Percentiles rank a stretch among this genome's conserved stretches.
Evolutionary conservation across 2,329 filamentous ascomycete species (phyloP).

Genomic region (Bipolaris bicolor): DNA sequence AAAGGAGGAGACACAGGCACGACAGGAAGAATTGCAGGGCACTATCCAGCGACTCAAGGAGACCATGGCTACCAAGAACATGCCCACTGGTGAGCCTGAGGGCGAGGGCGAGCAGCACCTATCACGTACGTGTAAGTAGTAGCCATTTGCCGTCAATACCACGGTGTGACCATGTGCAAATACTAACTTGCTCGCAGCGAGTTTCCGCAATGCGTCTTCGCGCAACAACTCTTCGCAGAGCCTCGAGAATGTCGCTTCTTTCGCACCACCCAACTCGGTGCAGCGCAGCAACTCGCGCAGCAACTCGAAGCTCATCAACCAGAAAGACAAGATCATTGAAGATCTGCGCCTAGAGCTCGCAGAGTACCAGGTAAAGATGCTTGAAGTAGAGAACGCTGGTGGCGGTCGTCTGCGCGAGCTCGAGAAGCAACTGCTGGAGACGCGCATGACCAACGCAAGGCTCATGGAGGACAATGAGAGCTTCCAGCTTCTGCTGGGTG

Average conservation of each 20-base stretch:
- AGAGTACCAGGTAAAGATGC: conserved; percentile 92
- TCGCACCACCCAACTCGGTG: conserved; percentile 83
- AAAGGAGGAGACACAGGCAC: conserved; percentile 82
- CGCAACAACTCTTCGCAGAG: conserved; percentile 63
- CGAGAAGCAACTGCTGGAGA: conserved; percentile 88
- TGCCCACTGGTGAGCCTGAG: conserved; percentile 55
- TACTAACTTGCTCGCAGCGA: conserved; percentile 43
- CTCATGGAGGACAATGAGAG: conserved; percentile 99
- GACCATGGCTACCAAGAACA: conserved; percentile 76
- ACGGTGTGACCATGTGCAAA: not conserved
- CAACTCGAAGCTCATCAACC: conserved; percentile 85
- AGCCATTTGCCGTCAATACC: not conserved
- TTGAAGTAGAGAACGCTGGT: conserved; percentile 91
- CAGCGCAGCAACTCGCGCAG: conserved; percentile 88
- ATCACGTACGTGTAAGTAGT: conserved; percentile 60
- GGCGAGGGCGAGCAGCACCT: conserved; percentile 55
- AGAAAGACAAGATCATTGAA: conserved; percentile 97
- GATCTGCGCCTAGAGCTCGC: conserved; percentile 89
- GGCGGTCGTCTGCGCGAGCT: conserved; percentile 86
- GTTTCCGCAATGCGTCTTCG: conserved; percentile 53
- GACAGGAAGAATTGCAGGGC: conserved; percentile 88
- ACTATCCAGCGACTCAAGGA: conserved; percentile 94
- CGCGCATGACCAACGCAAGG: conserved; percentile 92
- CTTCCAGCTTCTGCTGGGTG: conserved; percentile 91
- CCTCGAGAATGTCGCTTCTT: conserved; percentile 78